Conservation (phyloP, 495 filamentous ascomycete species). For the Podospora bellae-mahoneyi region DNA sequence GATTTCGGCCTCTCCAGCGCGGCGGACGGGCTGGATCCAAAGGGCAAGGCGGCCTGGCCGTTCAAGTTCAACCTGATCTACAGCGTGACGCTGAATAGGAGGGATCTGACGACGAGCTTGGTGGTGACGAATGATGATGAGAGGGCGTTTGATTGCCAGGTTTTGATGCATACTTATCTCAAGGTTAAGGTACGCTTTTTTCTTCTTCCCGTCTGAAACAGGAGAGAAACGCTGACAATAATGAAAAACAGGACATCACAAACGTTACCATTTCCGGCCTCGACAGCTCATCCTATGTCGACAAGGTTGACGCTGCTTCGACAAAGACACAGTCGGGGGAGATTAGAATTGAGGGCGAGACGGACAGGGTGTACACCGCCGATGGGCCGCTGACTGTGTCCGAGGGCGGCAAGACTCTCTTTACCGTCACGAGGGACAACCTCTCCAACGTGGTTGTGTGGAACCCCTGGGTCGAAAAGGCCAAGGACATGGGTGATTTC, state of each 20-base stretch:
- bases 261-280: constrained; percentile 67
- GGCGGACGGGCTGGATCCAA: constrained; percentile 61
- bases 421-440: constrained; percentile 72
- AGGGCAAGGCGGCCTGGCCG: constrained; percentile 66
- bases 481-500: constrained; percentile 80
- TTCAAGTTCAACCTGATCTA: constrained; percentile 88
- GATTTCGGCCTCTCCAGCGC: constrained; percentile 79
- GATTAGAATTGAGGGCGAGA: constrained; percentile 65
- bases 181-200: constrained; percentile 61
- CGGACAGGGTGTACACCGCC: constrained; percentile 66
- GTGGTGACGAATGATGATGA: constrained; percentile 83
- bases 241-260: constrained; percentile 63
- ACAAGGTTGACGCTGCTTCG: constrained; percentile 67
- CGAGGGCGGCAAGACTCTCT: constrained; percentile 59
- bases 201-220: neutral
- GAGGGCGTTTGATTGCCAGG: constrained; percentile 82
- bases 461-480: constrained; percentile 93
- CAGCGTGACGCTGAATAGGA: constrained; percentile 75
- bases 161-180: constrained; percentile 89
- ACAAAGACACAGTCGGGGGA: constrained; percentile 53
- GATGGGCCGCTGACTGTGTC: constrained; percentile 49
- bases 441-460: constrained; percentile 87
- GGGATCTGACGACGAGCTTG: constrained; percentile 73
- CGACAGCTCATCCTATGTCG: constrained; percentile 66
- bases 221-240: neutral